phyloP scores from a whole-genome alignment of 257 asterid species.

The Ballota nigra region DNA sequence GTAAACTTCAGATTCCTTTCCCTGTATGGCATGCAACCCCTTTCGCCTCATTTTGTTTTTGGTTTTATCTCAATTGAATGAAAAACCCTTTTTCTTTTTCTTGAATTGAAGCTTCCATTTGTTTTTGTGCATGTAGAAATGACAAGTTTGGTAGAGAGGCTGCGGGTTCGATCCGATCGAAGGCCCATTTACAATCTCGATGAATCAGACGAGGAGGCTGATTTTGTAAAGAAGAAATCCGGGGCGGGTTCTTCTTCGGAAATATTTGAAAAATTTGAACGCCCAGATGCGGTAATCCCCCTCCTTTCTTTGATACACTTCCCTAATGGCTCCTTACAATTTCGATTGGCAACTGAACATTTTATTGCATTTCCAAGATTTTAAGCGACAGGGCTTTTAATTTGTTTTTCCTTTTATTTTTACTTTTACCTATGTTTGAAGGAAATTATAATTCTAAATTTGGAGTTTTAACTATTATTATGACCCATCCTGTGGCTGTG shows the following conservation, averaged over 20 bases:
- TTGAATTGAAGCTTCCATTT: neutral
- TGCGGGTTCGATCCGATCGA: slow-evolving; percentile 75
- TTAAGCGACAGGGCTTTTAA: neutral
- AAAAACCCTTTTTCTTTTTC: slow-evolving; percentile 2
- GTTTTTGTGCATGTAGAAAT: slow-evolving; percentile 27
- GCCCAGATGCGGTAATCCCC: slow-evolving; percentile 44
- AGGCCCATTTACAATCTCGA: slow-evolving; percentile 77
- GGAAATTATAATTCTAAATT: neutral
- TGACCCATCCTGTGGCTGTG: slow-evolving; percentile 1
- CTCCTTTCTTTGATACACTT: neutral
- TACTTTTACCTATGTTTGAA: neutral
- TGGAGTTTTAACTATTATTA: neutral
- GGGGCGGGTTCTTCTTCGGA: slow-evolving; percentile 35
- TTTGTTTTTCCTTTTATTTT: neutral
- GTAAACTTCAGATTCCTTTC: slow-evolving; percentile 14
- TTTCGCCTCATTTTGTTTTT: slow-evolving; percentile 19
- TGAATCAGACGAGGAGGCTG: slow-evolving; percentile 87
- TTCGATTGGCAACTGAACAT: slow-evolving; percentile 1
- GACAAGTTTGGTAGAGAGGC: slow-evolving; percentile 56
- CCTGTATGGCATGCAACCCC: neutral
- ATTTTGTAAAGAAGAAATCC: slow-evolving; percentile 31
- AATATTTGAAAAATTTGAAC: slow-evolving; percentile 35
- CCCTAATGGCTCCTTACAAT: neutral
- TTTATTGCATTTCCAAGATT: neutral
- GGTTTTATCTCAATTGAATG: slow-evolving; percentile 2